A percentile compares a stretch with the other conserved stretches of the same genome.
Evolutionary conservation across 768 basidiomycete genomes (phyloP).

Genomic region (Daedalea quercina): DNA sequence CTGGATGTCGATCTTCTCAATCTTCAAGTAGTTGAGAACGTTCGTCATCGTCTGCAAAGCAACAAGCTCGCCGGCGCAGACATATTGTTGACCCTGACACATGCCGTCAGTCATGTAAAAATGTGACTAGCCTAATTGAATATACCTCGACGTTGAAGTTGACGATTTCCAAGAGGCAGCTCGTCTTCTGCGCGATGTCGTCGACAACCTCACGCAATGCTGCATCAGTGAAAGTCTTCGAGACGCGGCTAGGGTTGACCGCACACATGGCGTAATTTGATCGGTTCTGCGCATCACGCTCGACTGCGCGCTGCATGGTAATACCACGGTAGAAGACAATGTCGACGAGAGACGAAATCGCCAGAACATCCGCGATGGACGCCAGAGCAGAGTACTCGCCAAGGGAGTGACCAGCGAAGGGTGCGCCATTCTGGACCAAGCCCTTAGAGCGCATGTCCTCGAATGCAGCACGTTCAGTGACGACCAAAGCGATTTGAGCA

Average conservation of each 20-base stretch:
- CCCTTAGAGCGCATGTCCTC: constrained; percentile 98
- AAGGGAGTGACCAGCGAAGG: constrained; percentile 96
- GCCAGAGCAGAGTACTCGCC: constrained; percentile 99
- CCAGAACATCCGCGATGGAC: constrained; percentile 94
- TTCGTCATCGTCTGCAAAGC: constrained; percentile 93
- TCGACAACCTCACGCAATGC: constrained; percentile 98
- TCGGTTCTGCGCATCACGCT: constrained; percentile 87
- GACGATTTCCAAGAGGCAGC: constrained; percentile 91
- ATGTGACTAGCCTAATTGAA: background rate
- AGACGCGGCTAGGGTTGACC: constrained; percentile 95
- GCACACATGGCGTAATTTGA: constrained; percentile 99
- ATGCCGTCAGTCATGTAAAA: background rate
- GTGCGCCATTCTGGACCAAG: constrained; percentile 84
- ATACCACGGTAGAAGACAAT: constrained; percentile 99
- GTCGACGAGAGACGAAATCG: constrained; percentile 91
- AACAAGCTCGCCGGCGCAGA: constrained; percentile 94
- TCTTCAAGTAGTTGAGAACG: constrained; percentile 92
- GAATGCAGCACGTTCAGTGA: constrained; percentile 97
- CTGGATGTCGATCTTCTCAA: constrained; percentile 90
- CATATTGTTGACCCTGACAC: constrained; percentile 96
- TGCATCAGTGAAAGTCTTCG: constrained; percentile 88
- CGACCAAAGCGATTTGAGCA: constrained; percentile 96
- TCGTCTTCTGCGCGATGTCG: constrained; percentile 68
- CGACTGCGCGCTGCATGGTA: constrained; percentile 99
- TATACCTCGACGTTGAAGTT: constrained; percentile 90